A percentile compares a stretch with the other conserved stretches of the same genome.
Evolutionary conservation across 768 basidiomycete genomes (phyloP).

Genomic region (Auriculariales sp.): DNA sequence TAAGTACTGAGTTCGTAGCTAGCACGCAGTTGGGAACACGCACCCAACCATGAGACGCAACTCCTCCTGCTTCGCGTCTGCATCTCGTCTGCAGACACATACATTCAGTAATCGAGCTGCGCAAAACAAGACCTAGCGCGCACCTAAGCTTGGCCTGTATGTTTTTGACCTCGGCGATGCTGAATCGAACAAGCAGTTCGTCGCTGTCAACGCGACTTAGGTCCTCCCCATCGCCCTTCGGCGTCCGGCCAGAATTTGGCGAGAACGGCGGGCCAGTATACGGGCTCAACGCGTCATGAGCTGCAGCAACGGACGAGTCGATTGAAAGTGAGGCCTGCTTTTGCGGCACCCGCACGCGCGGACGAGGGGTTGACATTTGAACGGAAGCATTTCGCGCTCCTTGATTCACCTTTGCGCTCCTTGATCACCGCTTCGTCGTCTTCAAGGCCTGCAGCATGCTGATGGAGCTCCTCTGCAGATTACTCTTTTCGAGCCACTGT

Average conservation of each 20-base stretch:
- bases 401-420: background rate
- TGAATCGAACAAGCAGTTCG: conserved; percentile 54
- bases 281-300: background rate
- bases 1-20: conserved; percentile 18
- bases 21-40: conserved; percentile 21
- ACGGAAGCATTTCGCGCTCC: background rate
- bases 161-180: conserved; percentile 55
- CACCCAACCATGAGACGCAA: conserved; percentile 85
- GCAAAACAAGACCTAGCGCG: background rate
- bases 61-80: conserved; percentile 78
- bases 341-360: too few relatives aligned
- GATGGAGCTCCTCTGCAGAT: too few relatives aligned
- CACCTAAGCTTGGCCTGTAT: conserved; percentile 59
- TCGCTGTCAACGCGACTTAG: conserved; percentile 40
- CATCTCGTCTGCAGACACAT: conserved; percentile 41
- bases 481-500: too few relatives aligned
- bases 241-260: background rate
- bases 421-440: background rate
- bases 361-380: too few relatives aligned
- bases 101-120: conserved; percentile 1
- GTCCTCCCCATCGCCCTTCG: conserved; percentile 9
- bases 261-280: background rate
- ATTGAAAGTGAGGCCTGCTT: too few relatives aligned
- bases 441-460: too few relatives aligned
- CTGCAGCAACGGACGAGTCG: background rate